Evolutionary conservation across 495 filamentous ascomycete genomes (phyloP), one percentile per base, ranked within the genome.

Genomic region (Tuber umbilicatum): DNA sequence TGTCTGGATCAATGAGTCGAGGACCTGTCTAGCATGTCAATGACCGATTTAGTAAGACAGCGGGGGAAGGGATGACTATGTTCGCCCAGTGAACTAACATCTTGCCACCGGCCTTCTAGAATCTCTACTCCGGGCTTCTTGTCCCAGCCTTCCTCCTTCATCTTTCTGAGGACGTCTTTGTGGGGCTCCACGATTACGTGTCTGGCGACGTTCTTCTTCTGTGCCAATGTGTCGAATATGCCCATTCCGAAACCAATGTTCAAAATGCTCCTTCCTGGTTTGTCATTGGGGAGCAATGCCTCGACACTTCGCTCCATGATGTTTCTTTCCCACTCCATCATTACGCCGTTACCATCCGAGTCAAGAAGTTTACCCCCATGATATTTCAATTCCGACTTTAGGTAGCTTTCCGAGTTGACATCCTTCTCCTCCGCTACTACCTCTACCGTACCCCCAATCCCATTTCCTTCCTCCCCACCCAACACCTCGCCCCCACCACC

Each of bases 221-320:
- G 90, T 81, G 98, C 91, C 83, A 93, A 89, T n/a, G 82, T 82
- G 79, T 99, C 95, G 47, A 98, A 89, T 68, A 99, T 98, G 23
- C 95, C 95, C 93, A 99, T 95, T 1, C 95, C 95, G 78, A 97
- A 94, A 9, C 95, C 95, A 72, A 99, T 89, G 80, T 99, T 98
- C 21, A 99, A 87, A 3, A 97, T 89, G 10, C 90, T 87, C 72
- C 92, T 86, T 0, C 89, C 91, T 0, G 87, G 73, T 0, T 83
- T 72, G 9, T 81, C 82, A n/a, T 70, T 81, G 0, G 90, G 88
- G 31, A 90, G 83, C 2, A 94, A 85, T 37, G 88, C 84, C 69
- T 87, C 87, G 39, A 93, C 93, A 47, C 90, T 92, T 40, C 87
- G 87, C 73, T 87, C 87, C 95, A 99, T 99, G 73, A 98, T 94